phyloP scores from a whole-genome alignment of 257 asterid genomes.

The Ocimum tenuiflorum region DNA sequence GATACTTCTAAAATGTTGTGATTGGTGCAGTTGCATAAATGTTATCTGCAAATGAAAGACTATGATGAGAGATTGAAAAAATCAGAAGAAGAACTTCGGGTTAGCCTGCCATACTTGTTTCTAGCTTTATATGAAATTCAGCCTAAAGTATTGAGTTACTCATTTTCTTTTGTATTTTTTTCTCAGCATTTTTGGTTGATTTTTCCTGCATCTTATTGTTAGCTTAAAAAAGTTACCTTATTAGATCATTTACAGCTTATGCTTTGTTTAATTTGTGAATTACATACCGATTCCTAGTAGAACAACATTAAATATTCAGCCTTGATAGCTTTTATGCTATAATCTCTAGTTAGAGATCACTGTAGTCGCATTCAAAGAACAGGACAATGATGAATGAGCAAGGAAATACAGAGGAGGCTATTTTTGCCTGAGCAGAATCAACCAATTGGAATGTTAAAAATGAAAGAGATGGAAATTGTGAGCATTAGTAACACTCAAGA shows the following conservation, averaged over 20 bases:
- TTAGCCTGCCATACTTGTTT: conserved; percentile 22
- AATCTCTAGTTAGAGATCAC: background rate
- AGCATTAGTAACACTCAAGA: background rate
- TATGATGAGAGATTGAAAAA: conserved; percentile 51
- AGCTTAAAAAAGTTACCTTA: background rate
- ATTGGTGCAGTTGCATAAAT: conserved; percentile 53
- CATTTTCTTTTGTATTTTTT: background rate
- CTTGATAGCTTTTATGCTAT: background rate
- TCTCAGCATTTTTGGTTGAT: background rate
- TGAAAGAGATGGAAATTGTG: background rate
- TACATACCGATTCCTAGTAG: background rate
- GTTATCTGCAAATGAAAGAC: conserved; percentile 59
- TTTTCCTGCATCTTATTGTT: background rate
- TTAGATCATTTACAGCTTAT: background rate
- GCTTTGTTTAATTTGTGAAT: background rate
- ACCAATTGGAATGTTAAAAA: background rate
- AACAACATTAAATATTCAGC: background rate
- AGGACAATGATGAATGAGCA: background rate
- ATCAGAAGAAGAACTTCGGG: conserved; percentile 77
- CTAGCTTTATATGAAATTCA: background rate
- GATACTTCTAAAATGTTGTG: conserved; percentile 12
- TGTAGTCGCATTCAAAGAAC: background rate
- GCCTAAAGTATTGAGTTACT: background rate
- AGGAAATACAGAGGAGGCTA: background rate
- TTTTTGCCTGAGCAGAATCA: background rate